Evolutionary conservation across 805 yeast genomes (phyloP), one percentile per base, ranked within the genome.

Genomic region (Kodamaea lidongshanica): DNA sequence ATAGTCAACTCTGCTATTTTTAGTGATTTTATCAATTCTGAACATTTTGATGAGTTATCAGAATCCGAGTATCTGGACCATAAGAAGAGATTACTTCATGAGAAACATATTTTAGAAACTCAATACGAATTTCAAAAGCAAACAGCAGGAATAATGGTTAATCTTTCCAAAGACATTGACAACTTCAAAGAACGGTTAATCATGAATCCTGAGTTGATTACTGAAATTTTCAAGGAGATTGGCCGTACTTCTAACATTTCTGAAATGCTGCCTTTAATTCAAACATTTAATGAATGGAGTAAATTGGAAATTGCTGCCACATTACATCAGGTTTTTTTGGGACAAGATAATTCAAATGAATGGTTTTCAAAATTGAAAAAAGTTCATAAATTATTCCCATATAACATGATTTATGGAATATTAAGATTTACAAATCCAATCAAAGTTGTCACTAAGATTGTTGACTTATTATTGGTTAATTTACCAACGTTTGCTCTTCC

Each of bases 401-500:
- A 89, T 52, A 59, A 70, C 2, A 50, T 89, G 19, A 73, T 88
- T 53, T 77, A 78, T 24, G 83, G 84, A 12, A 80, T 89, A 13
- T 55, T 92, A 47, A 71, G 77, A 46, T 75, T 80, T 37, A 85
- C 97, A 0, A 89, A 89, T 48, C 97, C 98, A 2, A 74, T 87
- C 57, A 73, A 79, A 23, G 77, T 89, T 16, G 75, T 85, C 61
- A 82, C 87, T 38, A 74, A 79, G 13, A 59, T 89, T 51, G 71
- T 88, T 19, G 96, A 86, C 45, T 52, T 89, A 35, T 75, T 89
- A 42, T 73, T 92, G 61, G 84, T 61, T 18, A 53, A 58, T 30
- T 35, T 62, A 14, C 70, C 70, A 2, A 45, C 46, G 9, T 35
- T 48, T 22, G 40, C 47, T n/a, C 14, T 42, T 12, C 53, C 51